Base-by-base conservation (phyloP, 257 asterid species). In the Solanum ossicruentum region DNA sequence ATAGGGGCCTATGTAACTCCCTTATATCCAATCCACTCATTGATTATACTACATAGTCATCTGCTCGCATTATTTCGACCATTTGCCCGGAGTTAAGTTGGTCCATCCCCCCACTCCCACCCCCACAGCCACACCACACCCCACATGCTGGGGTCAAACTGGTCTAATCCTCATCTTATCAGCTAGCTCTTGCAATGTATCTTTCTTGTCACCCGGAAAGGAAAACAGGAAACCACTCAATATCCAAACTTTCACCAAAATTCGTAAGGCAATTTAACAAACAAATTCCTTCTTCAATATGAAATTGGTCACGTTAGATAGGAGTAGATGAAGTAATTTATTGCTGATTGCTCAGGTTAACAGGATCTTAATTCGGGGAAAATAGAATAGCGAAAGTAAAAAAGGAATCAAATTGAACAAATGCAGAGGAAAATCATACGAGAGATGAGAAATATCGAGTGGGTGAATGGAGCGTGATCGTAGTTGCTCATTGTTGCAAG, bases 401-500 rank as follows among this genome's bases (percentile, higher is more conserved):
- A 10, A 11, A 58, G 13, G 66, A n/a, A 60, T 60, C 67, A 60
- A 60, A 60, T n/a, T 10, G 67, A 60, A 60, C 67, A 60, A n/a
- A 60, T 4, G 67, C 67, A 60, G 67, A n/a, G 32, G 67, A 60
- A 11, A 15, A 49, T 32, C 78, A 78, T 90, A 96, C 99, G 95
- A 92, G 70, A 95, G 95, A 49, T 95, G 94, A 84, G 98, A 91
- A 43, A 77, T 61, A 85, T 96, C 99, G 67, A 96, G 98, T 20
- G 99, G 99, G 83, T 96, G 98, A 87, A 88, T 93, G 28, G 97
- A 91, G 49, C 92, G 93, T 82, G 85, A 11, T 7, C 98, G 94
- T 55, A 96, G 93, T 88, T 91, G 93, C 87, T 95, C 98, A 58
- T 96, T 96, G 84, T 88, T 96, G 93, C 98, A 96, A 41, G 97